Evolutionary conservation across 331 rosid species (phyloP).

Genomic region (Stylosanthes scabra): DNA sequence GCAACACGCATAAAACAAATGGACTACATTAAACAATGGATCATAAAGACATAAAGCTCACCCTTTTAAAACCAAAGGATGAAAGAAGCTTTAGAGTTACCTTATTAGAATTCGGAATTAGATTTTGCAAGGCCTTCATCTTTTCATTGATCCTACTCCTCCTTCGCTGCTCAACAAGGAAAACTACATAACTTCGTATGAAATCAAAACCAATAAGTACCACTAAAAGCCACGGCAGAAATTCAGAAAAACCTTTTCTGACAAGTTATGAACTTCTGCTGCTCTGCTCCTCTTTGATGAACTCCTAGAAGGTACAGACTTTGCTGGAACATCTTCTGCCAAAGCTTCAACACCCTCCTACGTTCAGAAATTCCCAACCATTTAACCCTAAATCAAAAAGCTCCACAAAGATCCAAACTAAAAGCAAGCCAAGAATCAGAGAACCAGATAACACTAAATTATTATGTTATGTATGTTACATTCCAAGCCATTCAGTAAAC

Average conservation of each 20-base stretch:
- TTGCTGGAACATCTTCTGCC: conserved; percentile 56
- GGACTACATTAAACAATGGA: conserved; percentile 7
- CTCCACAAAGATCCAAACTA: conserved; percentile 21
- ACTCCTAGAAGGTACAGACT: conserved; percentile 47
- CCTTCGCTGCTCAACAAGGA: conserved; percentile 71
- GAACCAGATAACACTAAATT: neutral
- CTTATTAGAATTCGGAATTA: conserved; percentile 92
- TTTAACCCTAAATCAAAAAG: conserved; percentile 1
- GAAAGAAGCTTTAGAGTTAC: conserved; percentile 38
- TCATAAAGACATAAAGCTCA: conserved; percentile 12
- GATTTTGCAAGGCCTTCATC: conserved; percentile 92
- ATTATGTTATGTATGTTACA: neutral
- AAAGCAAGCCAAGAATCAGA: conserved; percentile 8
- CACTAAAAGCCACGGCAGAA: neutral
- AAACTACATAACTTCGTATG: conserved; percentile 20
- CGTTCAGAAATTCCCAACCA: conserved; percentile 23
- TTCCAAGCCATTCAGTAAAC: conserved; percentile 1
- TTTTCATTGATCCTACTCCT: conserved; percentile 94
- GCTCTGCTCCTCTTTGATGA: conserved; percentile 93
- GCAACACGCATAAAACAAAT: conserved; percentile 44
- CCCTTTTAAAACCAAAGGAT: neutral
- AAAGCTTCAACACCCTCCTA: conserved; percentile 78
- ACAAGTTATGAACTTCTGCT: conserved; percentile 92
- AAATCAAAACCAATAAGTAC: neutral
- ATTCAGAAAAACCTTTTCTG: conserved; percentile 77